These are phyloP conservation scores for Fonsecaea multimorphosa DNA, from an alignment of 2,329 filamentous ascomycete species.

Conservation along the genomic window DNA sequence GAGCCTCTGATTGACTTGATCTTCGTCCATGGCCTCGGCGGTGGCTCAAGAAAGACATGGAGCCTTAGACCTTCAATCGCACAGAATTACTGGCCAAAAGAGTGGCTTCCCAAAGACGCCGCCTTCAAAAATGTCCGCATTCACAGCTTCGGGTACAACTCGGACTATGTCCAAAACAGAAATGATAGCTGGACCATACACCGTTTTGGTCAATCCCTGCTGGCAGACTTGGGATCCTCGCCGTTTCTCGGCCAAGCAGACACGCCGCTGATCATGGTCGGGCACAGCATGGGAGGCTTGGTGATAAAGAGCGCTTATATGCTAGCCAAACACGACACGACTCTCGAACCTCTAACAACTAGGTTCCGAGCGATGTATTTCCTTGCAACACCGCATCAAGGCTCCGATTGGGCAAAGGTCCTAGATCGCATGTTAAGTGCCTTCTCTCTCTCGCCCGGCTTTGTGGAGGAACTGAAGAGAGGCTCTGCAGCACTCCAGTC, in stretches of 20 bases:
- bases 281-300: constrained; percentile 18
- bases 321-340: neutral
- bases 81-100: constrained; percentile 42
- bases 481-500: constrained; percentile 46
- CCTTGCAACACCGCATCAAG: constrained; percentile 43
- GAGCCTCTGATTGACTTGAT: constrained; percentile 15
- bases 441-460: constrained; percentile 45
- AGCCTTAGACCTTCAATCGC: constrained; percentile 42
- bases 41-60: constrained; percentile 51
- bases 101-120: constrained; percentile 46
- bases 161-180: neutral
- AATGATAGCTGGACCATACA: neutral
- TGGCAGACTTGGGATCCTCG: neutral
- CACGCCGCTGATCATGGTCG: constrained; percentile 1
- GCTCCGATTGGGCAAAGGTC: constrained; percentile 38
- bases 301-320: constrained; percentile 15
- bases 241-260: neutral
- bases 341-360: neutral
- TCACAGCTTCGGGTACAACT: constrained; percentile 41
- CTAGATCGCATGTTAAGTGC: constrained; percentile 44
- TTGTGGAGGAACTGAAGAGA: constrained; percentile 48
- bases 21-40: constrained; percentile 51
- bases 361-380: constrained; percentile 37
- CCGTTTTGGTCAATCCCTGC: neutral
- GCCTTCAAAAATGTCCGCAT: constrained; percentile 36